Evolutionary conservation across 805 yeast genomes (phyloP), one percentile per base, ranked within the genome.

Genomic region (Candida patagonica): DNA sequence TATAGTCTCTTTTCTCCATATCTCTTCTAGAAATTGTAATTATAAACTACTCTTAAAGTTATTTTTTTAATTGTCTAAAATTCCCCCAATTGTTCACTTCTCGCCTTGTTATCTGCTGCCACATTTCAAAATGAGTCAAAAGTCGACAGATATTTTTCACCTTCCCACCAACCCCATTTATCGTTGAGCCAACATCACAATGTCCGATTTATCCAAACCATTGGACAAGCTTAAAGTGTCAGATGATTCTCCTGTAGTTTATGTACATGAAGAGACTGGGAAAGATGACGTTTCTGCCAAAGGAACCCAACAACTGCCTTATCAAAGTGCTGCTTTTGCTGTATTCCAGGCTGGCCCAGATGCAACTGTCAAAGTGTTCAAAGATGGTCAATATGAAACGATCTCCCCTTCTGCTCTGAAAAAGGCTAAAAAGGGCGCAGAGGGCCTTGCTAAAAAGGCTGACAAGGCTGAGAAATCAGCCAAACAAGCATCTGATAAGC

Each of bases 391-490:
- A 30, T 89, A 73, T 58, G 73, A 67, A 50, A 89, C 81, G 54
- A 88, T 94, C 57, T 70, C 87, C 13, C 86, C 95, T 4, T 78
- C 94, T 39, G 96, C 95, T 5, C 66, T 89, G 58, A 92, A 92
- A 68, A 92, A 89, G 66, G 96, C 97, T 53, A 85, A 84, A 63
- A 92, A 92, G 62, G 96, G 95, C 44, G 92, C 82, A 42, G 96
- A 88, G 25, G 89, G 94, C 4, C 67, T 92, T 48, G 85, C 76
- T 65, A 89, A 88, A 68, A 82, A 79, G 62, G 73, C 68, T 38
- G 86, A 78, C 46, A 81, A 80, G 66, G 75, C 74, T 35, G 72
- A 68, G 50, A 55, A 60, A 47, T 70, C 76, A 52, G 70, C 71
- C 54, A 56, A 70, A 49, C 76, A 71, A 26, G 65, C 70, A 48